phyloP scores from a whole-genome alignment of 148 eudicot genomes.

The Agrostemma githago region DNA sequence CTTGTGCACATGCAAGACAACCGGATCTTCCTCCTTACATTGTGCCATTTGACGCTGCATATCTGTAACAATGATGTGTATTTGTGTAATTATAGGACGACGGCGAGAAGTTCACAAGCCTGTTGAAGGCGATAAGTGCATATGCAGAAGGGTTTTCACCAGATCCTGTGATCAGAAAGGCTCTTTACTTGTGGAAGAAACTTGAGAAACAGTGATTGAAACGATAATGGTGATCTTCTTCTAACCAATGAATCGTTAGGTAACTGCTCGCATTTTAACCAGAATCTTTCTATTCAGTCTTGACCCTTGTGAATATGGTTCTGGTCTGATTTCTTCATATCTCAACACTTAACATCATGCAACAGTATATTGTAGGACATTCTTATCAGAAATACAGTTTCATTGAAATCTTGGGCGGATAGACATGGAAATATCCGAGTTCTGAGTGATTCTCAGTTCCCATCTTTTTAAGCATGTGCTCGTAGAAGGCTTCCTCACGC shows the following conservation, averaged over 20 bases:
- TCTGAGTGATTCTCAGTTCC: too few relatives aligned
- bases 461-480: too few relatives aligned
- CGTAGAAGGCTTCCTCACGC: too few relatives aligned
- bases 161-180: conserved; percentile 72
- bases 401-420: background rate
- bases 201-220: conserved; percentile 36
- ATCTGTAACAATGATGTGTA: background rate
- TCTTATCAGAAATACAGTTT: background rate
- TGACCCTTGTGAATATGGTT: background rate
- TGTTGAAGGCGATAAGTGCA: conserved; percentile 82
- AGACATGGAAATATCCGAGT: background rate
- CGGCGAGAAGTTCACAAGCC: conserved; percentile 83
- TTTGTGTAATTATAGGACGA: conserved; percentile 48
- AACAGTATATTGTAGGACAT: background rate
- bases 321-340: background rate
- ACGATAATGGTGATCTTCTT: background rate
- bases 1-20: background rate
- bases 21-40: background rate
- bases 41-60: background rate
- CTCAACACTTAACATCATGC: background rate
- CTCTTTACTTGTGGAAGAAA: conserved; percentile 76
- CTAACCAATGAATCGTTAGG: background rate
- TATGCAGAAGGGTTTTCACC: conserved; percentile 97
- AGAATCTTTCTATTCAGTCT: background rate
- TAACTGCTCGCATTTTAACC: background rate